These are phyloP conservation scores for Gyrodon lividus DNA, from an alignment of 768 basidiomycete species.

Conservation along the genomic window DNA sequence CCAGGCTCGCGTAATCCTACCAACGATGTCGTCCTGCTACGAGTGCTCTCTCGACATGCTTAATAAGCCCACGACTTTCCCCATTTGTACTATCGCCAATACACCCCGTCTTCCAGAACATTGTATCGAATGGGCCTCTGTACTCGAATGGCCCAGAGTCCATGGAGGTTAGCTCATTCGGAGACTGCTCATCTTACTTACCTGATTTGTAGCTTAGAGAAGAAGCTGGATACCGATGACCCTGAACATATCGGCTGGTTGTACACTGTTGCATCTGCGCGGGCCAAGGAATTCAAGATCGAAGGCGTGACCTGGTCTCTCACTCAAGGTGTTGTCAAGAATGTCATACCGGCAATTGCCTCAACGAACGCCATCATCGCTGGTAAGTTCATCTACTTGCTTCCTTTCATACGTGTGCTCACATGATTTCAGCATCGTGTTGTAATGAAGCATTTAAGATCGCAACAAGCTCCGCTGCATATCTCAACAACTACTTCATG, in stretches of 20 bases:
- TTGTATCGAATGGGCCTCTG: slow-evolving; percentile 99
- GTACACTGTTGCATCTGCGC: slow-evolving; percentile 72
- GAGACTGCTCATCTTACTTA: background rate
- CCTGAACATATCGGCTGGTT: slow-evolving; percentile 97
- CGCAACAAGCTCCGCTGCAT: slow-evolving; percentile 91
- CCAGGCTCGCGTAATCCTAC: slow-evolving; percentile 95
- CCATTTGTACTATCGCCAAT: slow-evolving; percentile 98
- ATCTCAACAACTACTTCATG: slow-evolving; percentile 98
- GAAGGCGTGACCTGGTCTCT: slow-evolving; percentile 98
- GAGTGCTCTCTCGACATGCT: slow-evolving; percentile 99
- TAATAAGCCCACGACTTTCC: slow-evolving; percentile 95
- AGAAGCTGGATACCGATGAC: slow-evolving; percentile 96
- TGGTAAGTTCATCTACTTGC: slow-evolving; percentile 44
- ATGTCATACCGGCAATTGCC: slow-evolving; percentile 98
- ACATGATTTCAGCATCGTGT: slow-evolving; percentile 68
- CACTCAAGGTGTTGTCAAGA: slow-evolving; percentile 99
- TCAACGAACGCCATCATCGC: slow-evolving; percentile 98
- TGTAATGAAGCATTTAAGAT: slow-evolving; percentile 99
- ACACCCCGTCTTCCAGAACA: slow-evolving; percentile 98
- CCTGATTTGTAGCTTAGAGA: slow-evolving; percentile 45
- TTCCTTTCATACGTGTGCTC: background rate
- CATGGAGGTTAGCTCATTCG: slow-evolving; percentile 62
- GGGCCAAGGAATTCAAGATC: slow-evolving; percentile 94
- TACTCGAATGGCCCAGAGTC: slow-evolving; percentile 96
- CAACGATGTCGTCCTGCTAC: slow-evolving; percentile 93